Conservation (phyloP, 1,284 basidiomycete genomes). For the Exobasidium cylindrosporum region DNA sequence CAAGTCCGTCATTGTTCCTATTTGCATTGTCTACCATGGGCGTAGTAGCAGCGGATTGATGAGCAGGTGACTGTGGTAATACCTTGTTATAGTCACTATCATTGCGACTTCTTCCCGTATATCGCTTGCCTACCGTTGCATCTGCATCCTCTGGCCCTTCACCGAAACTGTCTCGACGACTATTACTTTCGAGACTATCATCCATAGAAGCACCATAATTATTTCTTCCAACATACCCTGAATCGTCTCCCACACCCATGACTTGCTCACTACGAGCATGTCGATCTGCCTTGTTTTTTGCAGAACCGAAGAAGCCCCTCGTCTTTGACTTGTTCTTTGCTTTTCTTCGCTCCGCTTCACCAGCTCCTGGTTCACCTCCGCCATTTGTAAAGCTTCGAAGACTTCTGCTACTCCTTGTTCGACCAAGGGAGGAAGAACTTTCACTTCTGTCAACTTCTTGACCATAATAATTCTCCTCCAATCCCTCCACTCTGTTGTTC, state of each 20-base stretch:
- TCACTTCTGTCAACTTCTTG: slow-evolving; percentile 3
- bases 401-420: neutral
- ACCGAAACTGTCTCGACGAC: slow-evolving; percentile 14
- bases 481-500: neutral
- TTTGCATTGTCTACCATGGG: no score
- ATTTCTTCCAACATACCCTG: slow-evolving; percentile 1
- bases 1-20: no score
- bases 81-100: neutral
- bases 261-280: slow-evolving; percentile 12
- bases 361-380: slow-evolving; percentile 3
- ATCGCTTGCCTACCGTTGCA: slow-evolving; percentile 6
- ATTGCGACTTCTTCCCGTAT: neutral
- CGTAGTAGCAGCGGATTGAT: no score
- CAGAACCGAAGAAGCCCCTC: slow-evolving; percentile 12
- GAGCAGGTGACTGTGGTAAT: neutral
- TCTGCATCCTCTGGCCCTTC: slow-evolving; percentile 23
- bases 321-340: slow-evolving; percentile 11
- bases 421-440: neutral
- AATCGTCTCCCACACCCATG: slow-evolving; percentile 16
- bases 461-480: slow-evolving; percentile 14
- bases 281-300: slow-evolving; percentile 19
- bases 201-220: slow-evolving; percentile 11
- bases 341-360: slow-evolving; percentile 6
- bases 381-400: neutral
- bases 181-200: neutral